phyloP scores from a whole-genome alignment of 768 basidiomycete species.

The Terana coerulea region DNA sequence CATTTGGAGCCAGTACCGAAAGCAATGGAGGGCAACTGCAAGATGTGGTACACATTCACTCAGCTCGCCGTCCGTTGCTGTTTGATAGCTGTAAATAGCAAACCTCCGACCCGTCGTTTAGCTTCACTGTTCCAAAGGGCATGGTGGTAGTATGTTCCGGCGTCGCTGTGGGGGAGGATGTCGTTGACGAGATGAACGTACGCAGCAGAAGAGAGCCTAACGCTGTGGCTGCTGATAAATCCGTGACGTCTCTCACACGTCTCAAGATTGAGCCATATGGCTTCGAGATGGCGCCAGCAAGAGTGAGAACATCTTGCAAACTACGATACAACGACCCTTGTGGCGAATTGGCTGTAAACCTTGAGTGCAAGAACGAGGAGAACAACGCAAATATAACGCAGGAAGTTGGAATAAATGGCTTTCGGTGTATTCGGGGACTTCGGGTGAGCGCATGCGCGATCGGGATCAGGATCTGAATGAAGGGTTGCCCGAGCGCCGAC shows the following conservation, averaged over 20 bases:
- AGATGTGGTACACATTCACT: neutral
- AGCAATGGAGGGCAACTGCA: slow-evolving; percentile 57
- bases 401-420: no score
- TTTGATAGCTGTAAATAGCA: no score
- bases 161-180: neutral
- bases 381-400: no score
- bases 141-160: slow-evolving; percentile 16
- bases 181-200: neutral
- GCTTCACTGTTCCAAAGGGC: slow-evolving; percentile 29
- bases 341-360: no score
- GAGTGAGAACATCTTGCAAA: neutral
- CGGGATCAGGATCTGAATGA: no score
- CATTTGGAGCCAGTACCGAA: slow-evolving; percentile 55
- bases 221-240: neutral
- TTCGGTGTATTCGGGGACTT: no score
- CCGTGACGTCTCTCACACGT: neutral
- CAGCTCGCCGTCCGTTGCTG: neutral
- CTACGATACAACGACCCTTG: no score
- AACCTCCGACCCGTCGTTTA: slow-evolving; percentile 37
- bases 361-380: no score
- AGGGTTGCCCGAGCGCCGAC: no score
- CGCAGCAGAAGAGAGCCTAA: neutral
- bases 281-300: neutral
- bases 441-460: no score
- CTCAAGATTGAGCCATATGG: neutral